Evolutionary conservation across 2,329 filamentous ascomycete species (phyloP).

Genomic region (Aspergillus versicolor): DNA sequence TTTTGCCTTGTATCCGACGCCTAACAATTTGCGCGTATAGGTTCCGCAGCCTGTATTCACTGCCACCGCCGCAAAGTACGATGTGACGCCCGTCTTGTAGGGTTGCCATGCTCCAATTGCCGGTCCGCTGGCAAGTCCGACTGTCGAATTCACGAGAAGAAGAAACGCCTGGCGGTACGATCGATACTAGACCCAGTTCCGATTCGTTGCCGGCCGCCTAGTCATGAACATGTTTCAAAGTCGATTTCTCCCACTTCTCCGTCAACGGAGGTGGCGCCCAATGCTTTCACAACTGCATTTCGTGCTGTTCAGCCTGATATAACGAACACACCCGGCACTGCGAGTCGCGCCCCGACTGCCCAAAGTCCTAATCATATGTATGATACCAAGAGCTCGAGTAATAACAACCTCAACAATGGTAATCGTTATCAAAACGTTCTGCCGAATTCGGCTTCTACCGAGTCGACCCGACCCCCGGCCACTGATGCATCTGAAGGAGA

Average conservation of each 20-base stretch:
- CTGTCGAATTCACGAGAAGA: constrained; percentile 53
- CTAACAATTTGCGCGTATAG: constrained; percentile 21
- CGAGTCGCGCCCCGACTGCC: constrained; percentile 12
- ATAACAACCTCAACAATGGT: constrained; percentile 2
- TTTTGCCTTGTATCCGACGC: neutral
- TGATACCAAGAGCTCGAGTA: constrained; percentile 1
- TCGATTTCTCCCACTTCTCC: constrained; percentile 20
- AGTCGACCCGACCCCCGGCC: constrained; percentile 24
- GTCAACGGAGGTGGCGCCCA: constrained; percentile 19
- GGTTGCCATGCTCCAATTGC: constrained; percentile 52
- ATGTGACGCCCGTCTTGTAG: constrained; percentile 50
- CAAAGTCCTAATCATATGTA: constrained; percentile 4
- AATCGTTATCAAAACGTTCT: constrained; percentile 19
- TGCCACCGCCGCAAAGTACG: constrained; percentile 54
- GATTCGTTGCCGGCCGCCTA: constrained; percentile 43
- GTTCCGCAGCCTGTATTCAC: constrained; percentile 48
- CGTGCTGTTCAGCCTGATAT: constrained; percentile 21
- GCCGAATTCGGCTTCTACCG: constrained; percentile 20
- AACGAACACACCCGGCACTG: constrained; percentile 13
- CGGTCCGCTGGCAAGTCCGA: constrained; percentile 41
- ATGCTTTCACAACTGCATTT: constrained; percentile 30
- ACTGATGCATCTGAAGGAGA: constrained; percentile 39
- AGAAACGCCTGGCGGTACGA: constrained; percentile 45
- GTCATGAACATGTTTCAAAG: constrained; percentile 24
- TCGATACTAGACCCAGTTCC: constrained; percentile 46